Conservation (phyloP, 768 basidiomycete genomes). For the Fomitopsis pulvina region DNA sequence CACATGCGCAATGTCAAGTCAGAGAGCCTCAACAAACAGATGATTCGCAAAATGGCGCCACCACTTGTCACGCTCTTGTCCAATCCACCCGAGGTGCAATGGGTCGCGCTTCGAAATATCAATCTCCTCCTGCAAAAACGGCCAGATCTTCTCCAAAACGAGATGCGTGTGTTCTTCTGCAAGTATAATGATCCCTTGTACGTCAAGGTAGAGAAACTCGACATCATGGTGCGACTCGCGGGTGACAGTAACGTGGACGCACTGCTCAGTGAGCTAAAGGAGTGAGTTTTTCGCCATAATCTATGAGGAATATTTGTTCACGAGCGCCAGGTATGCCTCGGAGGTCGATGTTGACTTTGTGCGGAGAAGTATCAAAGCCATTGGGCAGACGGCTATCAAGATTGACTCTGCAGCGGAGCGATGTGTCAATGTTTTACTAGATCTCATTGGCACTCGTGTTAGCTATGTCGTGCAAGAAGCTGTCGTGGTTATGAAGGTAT, state of each 20-base stretch:
- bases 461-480: constrained; percentile 99
- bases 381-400: constrained; percentile 94
- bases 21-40: constrained; percentile 78
- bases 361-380: constrained; percentile 87
- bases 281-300: constrained; percentile 66
- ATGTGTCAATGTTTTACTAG: constrained; percentile 90
- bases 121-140: constrained; percentile 94
- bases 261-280: constrained; percentile 89
- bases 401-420: constrained; percentile 90
- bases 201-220: constrained; percentile 96
- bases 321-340: constrained; percentile 69
- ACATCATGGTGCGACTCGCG: constrained; percentile 95
- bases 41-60: constrained; percentile 96
- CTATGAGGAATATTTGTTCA: background rate
- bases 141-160: constrained; percentile 82
- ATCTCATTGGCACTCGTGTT: constrained; percentile 87
- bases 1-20: constrained; percentile 80
- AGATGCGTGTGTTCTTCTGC: constrained; percentile 99
- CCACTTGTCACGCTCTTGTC: constrained; percentile 93
- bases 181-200: constrained; percentile 99
- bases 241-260: constrained; percentile 92
- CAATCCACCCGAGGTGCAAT: constrained; percentile 95
- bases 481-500: constrained; percentile 96
- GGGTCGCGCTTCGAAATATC: constrained; percentile 96
- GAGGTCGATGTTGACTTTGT: constrained; percentile 99